phyloP scores from a whole-genome alignment of 345 rosid species.

The Reutealis trisperma region DNA sequence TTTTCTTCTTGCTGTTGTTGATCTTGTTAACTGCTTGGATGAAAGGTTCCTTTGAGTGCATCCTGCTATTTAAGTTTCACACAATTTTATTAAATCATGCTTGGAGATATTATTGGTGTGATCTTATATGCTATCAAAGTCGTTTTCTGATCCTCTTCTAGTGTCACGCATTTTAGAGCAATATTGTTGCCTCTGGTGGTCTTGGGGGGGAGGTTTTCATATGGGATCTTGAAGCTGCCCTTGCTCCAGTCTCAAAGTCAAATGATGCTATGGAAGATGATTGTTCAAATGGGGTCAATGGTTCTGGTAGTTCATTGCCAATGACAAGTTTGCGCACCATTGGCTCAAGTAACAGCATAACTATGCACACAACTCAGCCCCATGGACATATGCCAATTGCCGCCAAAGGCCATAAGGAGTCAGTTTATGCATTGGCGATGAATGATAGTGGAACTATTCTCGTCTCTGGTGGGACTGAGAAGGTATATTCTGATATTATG shows the following conservation, averaged over 20 bases:
- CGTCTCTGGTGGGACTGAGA: conserved; percentile 99
- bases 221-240: conserved; percentile 98
- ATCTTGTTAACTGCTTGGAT: conserved; percentile 31
- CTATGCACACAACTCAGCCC: conserved; percentile 64
- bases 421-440: conserved; percentile 98
- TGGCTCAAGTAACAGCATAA: conserved; percentile 80
- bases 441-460: conserved; percentile 86
- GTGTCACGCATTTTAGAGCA: conserved; percentile 78
- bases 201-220: conserved; percentile 99
- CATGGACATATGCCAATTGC: conserved; percentile 75
- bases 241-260: conserved; percentile 72
- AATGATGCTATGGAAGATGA: conserved; percentile 75
- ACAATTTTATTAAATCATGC: conserved; percentile 1
- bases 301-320: conserved; percentile 57
- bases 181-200: conserved; percentile 98
- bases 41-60: conserved; percentile 28
- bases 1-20: conserved; percentile 16
- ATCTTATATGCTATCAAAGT: conserved; percentile 20
- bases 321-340: conserved; percentile 75
- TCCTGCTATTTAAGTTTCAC: conserved; percentile 22
- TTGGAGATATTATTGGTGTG: conserved; percentile 7
- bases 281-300: conserved; percentile 64
- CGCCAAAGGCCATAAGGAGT: conserved; percentile 99
- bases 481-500: conserved; percentile 47
- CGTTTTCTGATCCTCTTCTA: conserved; percentile 67